phyloP scores from a whole-genome alignment of 352 stramenopile genomes.

The Globisporangium sylvaticum region DNA sequence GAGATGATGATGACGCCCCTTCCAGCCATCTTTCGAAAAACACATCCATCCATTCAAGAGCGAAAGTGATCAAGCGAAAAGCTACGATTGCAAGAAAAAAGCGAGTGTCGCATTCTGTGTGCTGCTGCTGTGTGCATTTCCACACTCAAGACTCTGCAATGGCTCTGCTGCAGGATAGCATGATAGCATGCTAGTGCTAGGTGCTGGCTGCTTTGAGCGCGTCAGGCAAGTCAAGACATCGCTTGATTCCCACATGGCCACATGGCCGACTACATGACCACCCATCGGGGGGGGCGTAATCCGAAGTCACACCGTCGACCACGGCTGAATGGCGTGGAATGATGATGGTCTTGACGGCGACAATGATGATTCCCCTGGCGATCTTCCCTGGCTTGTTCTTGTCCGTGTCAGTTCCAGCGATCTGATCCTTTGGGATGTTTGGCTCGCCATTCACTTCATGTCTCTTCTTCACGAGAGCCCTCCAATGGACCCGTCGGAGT shows the following conservation, averaged over 20 bases:
- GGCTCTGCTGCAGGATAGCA: no score
- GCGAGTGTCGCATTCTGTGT: neutral
- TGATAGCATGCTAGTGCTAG: neutral
- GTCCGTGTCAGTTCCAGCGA: neutral
- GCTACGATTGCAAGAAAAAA: neutral
- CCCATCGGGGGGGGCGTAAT: neutral
- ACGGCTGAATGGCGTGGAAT: neutral
- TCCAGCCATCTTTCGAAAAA: neutral
- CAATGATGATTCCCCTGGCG: neutral
- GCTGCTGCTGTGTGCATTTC: neutral
- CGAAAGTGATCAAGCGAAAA: neutral
- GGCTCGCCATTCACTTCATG: neutral
- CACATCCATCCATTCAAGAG: neutral
- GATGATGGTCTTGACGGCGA: neutral
- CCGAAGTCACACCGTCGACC: neutral
- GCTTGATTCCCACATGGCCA: neutral
- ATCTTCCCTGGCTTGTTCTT: neutral
- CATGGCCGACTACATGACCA: neutral
- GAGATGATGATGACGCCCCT: neutral
- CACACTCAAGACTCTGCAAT: neutral
- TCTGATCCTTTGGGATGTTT: neutral
- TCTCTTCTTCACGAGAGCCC: no score
- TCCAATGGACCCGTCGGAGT: no score
- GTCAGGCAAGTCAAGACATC: neutral
- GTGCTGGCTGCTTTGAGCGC: neutral